Base-by-base conservation (phyloP, 768 basidiomycete genomes). In the Kwoniella mangroviensis region DNA sequence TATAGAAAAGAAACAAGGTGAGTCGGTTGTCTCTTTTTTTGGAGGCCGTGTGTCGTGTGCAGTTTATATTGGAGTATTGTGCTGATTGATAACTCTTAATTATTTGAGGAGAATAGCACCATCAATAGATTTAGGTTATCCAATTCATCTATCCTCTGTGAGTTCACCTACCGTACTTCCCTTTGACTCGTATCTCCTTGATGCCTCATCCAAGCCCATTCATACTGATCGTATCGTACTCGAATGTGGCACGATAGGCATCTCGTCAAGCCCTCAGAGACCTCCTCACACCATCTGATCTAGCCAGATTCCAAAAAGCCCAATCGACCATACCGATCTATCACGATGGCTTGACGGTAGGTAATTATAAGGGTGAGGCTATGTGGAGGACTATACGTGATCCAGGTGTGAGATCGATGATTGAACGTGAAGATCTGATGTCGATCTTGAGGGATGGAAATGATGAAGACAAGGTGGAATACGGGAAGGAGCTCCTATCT, bases 351-450 rank as follows among this genome's bases (percentile, higher is more conserved):
- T 34, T 69, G 13, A 69, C 68, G 12, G 52, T 69, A 9, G 51
- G 54, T 19, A 55, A 42, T 4, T 45, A 28, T 9, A 52, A 52
- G 17, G 60, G 57, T 11, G 55, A 66, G 22, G 24, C 41, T 13
- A 52, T 66, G 6, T 73, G 52, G 34, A 21, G 69, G 4, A 53
- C 66, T 3, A 34, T 68, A 2, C 51, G 56, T 13, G 64, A 66
- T 4, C 45, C 67, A 10, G 60, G 65, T 12, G 60, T 57, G 41
- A 53, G 63, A 49, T 40, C 55, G 19, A 54, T 75, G 65, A 60
- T 75, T 12, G 74, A 75, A 55, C 49, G 74, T 6, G 53, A 63
- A 19, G 69, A 65, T 12, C 19, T 75, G n/a, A 40, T 65, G 24
- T n/a, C 51, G 2, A 62, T 75, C 1, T 53, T 75, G 4, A 53